Evolutionary conservation across 2,329 filamentous ascomycete genomes (phyloP).

Genomic region (Camillea tinctor): DNA sequence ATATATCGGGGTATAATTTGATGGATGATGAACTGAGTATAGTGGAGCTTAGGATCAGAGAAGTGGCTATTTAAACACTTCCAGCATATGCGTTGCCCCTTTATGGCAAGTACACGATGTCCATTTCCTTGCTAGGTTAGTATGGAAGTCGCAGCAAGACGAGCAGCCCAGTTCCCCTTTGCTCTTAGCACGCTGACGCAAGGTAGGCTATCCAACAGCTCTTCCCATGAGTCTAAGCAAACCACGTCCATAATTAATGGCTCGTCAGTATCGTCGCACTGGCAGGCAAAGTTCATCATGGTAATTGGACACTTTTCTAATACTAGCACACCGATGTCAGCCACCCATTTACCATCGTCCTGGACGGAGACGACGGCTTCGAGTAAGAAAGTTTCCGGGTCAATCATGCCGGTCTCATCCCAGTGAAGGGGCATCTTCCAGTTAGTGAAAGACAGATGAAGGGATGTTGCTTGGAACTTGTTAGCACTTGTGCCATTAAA

Average conservation of each 20-base stretch:
- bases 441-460: slow-evolving; percentile 15
- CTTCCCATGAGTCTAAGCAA: slow-evolving; percentile 6
- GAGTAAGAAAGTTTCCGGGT: slow-evolving; percentile 9
- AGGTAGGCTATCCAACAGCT: slow-evolving; percentile 4
- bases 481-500: slow-evolving; percentile 4
- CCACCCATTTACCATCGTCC: slow-evolving; percentile 12
- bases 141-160: slow-evolving; percentile 4
- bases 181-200: slow-evolving; percentile 1
- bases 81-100: slow-evolving; percentile 2
- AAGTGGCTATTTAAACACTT: slow-evolving; percentile 6
- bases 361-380: slow-evolving; percentile 11
- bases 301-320: not conserved
- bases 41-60: slow-evolving; percentile 1
- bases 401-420: slow-evolving; percentile 5
- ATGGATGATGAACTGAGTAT: slow-evolving; percentile 2
- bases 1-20: not conserved
- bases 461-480: slow-evolving; percentile 3
- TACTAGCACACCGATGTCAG: slow-evolving; percentile 7
- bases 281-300: not conserved
- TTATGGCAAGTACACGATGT: not conserved
- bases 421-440: slow-evolving; percentile 11
- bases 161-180: slow-evolving; percentile 5
- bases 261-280: not conserved
- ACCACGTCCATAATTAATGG: too few relatives aligned
- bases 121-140: not conserved